Conservation (phyloP, 768 basidiomycete species). For the Mrakia blollopis region DNA sequence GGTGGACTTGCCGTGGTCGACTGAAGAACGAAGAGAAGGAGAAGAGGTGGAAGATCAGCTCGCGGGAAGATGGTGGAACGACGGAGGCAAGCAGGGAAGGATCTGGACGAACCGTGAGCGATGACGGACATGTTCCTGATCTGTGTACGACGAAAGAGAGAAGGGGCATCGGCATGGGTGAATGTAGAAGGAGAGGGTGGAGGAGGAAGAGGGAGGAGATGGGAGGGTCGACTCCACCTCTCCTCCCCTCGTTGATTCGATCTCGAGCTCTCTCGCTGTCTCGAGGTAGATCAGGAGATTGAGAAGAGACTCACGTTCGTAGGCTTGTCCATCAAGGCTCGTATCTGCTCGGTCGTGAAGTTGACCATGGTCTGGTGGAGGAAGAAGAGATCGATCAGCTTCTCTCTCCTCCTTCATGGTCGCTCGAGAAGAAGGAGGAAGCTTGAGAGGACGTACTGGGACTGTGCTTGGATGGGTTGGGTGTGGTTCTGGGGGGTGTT, state of each 20-base stretch:
- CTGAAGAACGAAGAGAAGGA: conserved; percentile 47
- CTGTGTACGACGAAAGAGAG: conserved; percentile 36
- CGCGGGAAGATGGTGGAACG: background rate
- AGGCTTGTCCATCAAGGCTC: conserved; percentile 16
- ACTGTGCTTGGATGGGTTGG: background rate
- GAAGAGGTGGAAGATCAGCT: background rate
- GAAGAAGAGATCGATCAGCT: background rate
- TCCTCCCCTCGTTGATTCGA: background rate
- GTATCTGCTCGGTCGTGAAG: background rate
- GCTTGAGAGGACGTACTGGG: background rate
- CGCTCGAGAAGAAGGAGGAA: background rate
- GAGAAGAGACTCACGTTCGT: conserved; percentile 24
- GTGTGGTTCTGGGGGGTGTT: conserved; percentile 15
- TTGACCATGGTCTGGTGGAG: background rate
- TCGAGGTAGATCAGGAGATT: background rate
- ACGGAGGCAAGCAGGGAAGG: background rate
- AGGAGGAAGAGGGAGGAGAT: background rate
- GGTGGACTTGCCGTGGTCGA: conserved; percentile 99
- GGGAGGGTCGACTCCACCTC: background rate
- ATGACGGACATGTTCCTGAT: conserved; percentile 48
- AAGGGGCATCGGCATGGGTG: no score
- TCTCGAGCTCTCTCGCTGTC: background rate
- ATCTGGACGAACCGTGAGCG: conserved; percentile 43
- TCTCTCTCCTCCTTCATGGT: background rate
- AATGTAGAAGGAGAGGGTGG: background rate